Evolutionary conservation across 1,284 basidiomycete species (phyloP).

Genomic region (Cerrena zonata): DNA sequence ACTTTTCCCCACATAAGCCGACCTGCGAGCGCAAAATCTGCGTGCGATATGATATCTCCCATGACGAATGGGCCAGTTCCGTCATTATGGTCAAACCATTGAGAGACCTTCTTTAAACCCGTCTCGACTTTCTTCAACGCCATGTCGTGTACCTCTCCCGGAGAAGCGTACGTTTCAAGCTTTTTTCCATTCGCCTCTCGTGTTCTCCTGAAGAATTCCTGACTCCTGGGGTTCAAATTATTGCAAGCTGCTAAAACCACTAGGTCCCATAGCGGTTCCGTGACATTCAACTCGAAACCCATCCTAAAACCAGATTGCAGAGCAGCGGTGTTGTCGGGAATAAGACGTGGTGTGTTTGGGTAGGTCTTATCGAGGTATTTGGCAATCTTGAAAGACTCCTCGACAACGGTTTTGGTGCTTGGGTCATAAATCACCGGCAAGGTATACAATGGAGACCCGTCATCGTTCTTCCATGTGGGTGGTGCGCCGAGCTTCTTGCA

Average conservation of each 20-base stretch:
- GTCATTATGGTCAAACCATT: slow-evolving; percentile 11
- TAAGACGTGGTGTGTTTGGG: slow-evolving; percentile 15
- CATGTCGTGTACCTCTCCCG: slow-evolving; percentile 7
- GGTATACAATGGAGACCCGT: slow-evolving; percentile 27
- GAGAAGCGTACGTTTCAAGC: slow-evolving; percentile 18
- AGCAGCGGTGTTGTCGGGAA: slow-evolving; percentile 15
- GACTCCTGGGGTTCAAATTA: slow-evolving; percentile 10
- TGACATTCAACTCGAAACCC: slow-evolving; percentile 6
- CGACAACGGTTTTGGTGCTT: slow-evolving; percentile 20
- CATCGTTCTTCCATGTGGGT: slow-evolving; percentile 17
- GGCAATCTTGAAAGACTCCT: slow-evolving; percentile 30
- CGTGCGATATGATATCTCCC: slow-evolving; percentile 13
- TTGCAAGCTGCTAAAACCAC: neutral
- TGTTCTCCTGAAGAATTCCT: slow-evolving; percentile 12
- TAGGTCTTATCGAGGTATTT: slow-evolving; percentile 25
- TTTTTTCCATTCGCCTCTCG: slow-evolving; percentile 14
- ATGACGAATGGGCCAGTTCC: slow-evolving; percentile 13
- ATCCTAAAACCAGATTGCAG: slow-evolving; percentile 13
- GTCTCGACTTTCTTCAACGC: slow-evolving; percentile 13
- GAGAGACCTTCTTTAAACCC: slow-evolving; percentile 13
- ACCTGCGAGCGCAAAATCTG: slow-evolving; percentile 17
- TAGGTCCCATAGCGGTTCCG: slow-evolving; percentile 2
- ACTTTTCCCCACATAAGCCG: slow-evolving; percentile 14
- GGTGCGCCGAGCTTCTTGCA: slow-evolving; percentile 24
- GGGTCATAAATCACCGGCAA: slow-evolving; percentile 30